phyloP scores from a whole-genome alignment of 2,329 filamentous ascomycete species.

The Exserohilum rostratum region DNA sequence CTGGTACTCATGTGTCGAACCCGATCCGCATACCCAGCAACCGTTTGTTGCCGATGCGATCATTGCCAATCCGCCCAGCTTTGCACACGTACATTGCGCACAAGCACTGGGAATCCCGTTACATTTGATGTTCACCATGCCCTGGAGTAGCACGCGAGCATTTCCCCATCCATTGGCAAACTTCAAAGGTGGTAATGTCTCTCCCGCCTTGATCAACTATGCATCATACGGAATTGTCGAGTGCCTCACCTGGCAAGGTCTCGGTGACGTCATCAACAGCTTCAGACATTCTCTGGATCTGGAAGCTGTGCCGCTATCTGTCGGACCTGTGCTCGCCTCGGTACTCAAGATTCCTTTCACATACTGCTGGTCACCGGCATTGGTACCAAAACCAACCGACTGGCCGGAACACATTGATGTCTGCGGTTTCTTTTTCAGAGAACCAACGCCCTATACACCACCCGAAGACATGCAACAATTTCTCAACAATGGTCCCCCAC shows the following conservation, averaged over 20 bases:
- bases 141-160: constrained; percentile 53
- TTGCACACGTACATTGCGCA: constrained; percentile 75
- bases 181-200: constrained; percentile 35
- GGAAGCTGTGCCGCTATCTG: constrained; percentile 41
- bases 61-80: constrained; percentile 78
- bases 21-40: constrained; percentile 37
- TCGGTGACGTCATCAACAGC: constrained; percentile 56
- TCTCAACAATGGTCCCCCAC: constrained; percentile 55
- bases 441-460: too few species aligned
- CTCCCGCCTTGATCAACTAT: constrained; percentile 42
- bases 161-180: constrained; percentile 61
- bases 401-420: too few species aligned
- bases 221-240: constrained; percentile 56
- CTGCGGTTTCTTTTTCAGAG: too few species aligned
- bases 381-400: constrained; percentile 30
- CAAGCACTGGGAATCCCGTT: constrained; percentile 74
- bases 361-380: constrained; percentile 54
- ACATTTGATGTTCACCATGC: constrained; percentile 75
- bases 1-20: constrained; percentile 41
- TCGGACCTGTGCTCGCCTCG: constrained; percentile 45
- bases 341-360: constrained; percentile 51
- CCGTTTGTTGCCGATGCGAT: constrained; percentile 83
- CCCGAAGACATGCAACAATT: constrained; percentile 37
- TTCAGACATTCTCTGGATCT: constrained; percentile 51
- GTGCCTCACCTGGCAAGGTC: constrained; percentile 58